Evolutionary conservation across 2,329 filamentous ascomycete genomes (phyloP), one percentile per base, ranked within the genome.

Genomic region (Cryphonectria nitschkei): DNA sequence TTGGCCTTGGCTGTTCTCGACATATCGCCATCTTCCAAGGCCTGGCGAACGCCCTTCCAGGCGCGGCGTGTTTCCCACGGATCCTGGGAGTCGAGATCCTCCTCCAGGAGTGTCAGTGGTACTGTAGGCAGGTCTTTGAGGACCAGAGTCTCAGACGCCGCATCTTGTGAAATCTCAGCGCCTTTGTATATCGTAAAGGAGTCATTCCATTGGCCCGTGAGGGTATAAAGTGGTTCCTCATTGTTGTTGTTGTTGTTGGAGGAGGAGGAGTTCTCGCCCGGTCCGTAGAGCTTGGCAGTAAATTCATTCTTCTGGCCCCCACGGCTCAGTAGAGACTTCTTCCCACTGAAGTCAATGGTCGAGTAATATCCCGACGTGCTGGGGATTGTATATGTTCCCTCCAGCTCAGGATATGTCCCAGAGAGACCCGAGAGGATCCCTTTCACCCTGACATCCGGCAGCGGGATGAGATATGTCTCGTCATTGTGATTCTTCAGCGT

Each of bases 401-500:
- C 75, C 3, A 78, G 65, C 70, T 77, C 75, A 9, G 74, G 74
- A 65, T 77, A 78, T 1, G 74, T 72, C 13, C 70, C 67, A 16
- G 67, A 61, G 13, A 71, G 67, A 11, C 70, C 70, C 41, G 70
- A 63, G 14, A 76, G 11, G 0, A 78, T 65, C 1, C 76, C 75
- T 54, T 73, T 76, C 37, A 78, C 68, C 41, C 66, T 68, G 71
- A 78, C 70, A 13, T 76, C 75, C 2, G 77, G 77, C 7, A 78
- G 66, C 5, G 76, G 77, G 68, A 76, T 76, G 9, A 77, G 73
- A 32, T 77, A 77, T 8, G 75, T 76, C 73, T 78, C 76, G 14
- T 67, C 32, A 7, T 32, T 32, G 80, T 84, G 56, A 77, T 78
- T 61, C 79, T 83, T 74, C 14, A 77, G 74, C 2, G 75, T 74